These are phyloP conservation scores for Teratosphaeria viscida DNA, from an alignment of 2,329 filamentous ascomycete genomes.

Conservation along the genomic window DNA sequence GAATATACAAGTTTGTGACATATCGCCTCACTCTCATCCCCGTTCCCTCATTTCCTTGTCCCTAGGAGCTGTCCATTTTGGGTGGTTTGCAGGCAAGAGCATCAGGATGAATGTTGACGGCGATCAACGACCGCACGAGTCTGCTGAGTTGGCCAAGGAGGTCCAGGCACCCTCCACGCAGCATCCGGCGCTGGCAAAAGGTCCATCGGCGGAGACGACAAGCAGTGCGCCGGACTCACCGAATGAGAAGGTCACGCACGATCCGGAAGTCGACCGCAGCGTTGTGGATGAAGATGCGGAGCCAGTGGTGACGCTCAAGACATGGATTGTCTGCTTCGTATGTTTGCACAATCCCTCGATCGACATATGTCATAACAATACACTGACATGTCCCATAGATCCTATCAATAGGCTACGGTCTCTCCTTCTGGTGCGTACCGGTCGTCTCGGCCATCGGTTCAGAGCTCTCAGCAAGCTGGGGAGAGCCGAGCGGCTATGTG, in stretches of 20 bases:
- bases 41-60: background rate
- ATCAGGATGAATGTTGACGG: background rate
- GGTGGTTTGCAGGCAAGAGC: background rate
- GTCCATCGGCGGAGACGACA: background rate
- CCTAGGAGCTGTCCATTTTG: background rate
- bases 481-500: slow-evolving; percentile 18
- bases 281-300: slow-evolving; percentile 4
- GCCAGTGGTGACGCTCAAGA: slow-evolving; percentile 13
- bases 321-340: slow-evolving; percentile 14
- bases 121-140: background rate
- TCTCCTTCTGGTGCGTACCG: slow-evolving; percentile 26
- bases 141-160: background rate
- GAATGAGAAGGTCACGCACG: slow-evolving; percentile 1
- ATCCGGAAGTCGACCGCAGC: background rate
- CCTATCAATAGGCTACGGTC: slow-evolving; percentile 25
- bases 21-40: background rate
- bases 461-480: slow-evolving; percentile 19
- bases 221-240: background rate
- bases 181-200: background rate
- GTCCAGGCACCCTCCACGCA: background rate
- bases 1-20: background rate
- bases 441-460: slow-evolving; percentile 20
- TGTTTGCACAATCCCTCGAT: background rate
- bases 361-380: background rate
- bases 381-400: slow-evolving; percentile 10